Evolutionary conservation across 176 grass and related monocot species (phyloP).

Genomic region (Cenchrus fungigraminus): DNA sequence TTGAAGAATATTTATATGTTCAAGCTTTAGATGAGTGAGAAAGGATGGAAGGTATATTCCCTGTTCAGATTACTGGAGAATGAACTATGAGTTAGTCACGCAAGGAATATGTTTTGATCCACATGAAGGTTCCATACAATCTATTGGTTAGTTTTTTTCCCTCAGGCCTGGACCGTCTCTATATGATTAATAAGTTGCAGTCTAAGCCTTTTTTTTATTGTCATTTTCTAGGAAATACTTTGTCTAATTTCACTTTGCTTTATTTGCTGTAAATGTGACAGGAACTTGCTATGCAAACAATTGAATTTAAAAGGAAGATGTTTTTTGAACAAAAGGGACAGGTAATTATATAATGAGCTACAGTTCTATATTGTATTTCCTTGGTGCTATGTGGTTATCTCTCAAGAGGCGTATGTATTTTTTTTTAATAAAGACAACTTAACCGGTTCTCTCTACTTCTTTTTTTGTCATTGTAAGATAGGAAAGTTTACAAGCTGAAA

Average conservation of each 20-base stretch:
- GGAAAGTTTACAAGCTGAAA: too few relatives aligned
- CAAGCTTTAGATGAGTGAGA: neutral
- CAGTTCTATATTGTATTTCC: slow-evolving; percentile 9
- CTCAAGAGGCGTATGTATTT: neutral
- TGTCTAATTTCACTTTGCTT: slow-evolving; percentile 5
- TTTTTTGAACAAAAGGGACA: slow-evolving; percentile 7
- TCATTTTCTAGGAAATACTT: slow-evolving; percentile 1
- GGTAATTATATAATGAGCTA: slow-evolving; percentile 14
- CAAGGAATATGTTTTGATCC: slow-evolving; percentile 30
- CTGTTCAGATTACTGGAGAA: neutral
- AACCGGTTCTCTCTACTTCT: too few relatives aligned
- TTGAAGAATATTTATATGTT: neutral
- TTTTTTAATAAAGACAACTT: neutral
- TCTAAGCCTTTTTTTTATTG: neutral
- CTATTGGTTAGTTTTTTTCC: neutral
- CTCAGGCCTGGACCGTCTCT: neutral
- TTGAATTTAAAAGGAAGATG: neutral
- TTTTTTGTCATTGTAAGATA: too few relatives aligned
- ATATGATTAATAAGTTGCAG: neutral
- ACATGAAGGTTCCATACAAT: slow-evolving; percentile 7
- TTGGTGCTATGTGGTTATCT: neutral
- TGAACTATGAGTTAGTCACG: neutral
- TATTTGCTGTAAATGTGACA: slow-evolving; percentile 10
- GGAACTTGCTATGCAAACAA: neutral
- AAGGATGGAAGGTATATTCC: slow-evolving; percentile 33